Base-by-base conservation (phyloP, 805 yeast genomes). In the Suhomyces faveliae region DNA sequence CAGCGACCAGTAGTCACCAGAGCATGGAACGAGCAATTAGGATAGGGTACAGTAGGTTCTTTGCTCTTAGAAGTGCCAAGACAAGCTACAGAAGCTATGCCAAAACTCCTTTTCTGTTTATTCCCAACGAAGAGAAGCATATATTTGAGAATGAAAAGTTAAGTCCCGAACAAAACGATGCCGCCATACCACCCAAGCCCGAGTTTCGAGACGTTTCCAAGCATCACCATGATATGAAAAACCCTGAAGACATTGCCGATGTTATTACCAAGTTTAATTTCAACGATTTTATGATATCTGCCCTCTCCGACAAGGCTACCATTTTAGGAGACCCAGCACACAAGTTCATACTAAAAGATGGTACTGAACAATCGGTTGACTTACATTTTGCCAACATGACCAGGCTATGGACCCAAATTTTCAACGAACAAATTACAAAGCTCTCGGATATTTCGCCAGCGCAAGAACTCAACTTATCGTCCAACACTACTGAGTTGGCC, bases 181-280 rank as follows among this genome's bases (percentile, higher is more conserved):
- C 65, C 2, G 69, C 71, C 3, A 65, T 72, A 5, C 77, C 76
- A 1, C 42, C 56, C 25, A 60, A 52, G 48, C 71, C 72, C 12
- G 43, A 39, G 2, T 43, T 52, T 19, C 51, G 48, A 3, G 25
- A 45, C 13, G 30, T 51, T 4, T 40, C 47, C 6, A 61, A 56
- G 48, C 50, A 53, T 33, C 58, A 63, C 40, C 60, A 51, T 45
- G 65, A 70, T 25, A 67, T 73, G 39, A 51, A 60, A 12, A 59
- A 61, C 35, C 77, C 77, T 0, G 63, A 65, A 22, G 59, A 60
- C 38, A 58, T 66, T 3, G 62, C 67, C n/a, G 76, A 71, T 47
- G 46, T 69, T 12, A 51, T 68, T n/a, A 55, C 66, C 4, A 57
- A 54, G 9, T 67, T 70, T 0, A 50, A 50, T 5, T 51, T 57